Evolutionary conservation across 202 grass and related monocot genomes (phyloP), one percentile per base, ranked within the genome.

Genomic region (Hordeum pubiflorum): DNA sequence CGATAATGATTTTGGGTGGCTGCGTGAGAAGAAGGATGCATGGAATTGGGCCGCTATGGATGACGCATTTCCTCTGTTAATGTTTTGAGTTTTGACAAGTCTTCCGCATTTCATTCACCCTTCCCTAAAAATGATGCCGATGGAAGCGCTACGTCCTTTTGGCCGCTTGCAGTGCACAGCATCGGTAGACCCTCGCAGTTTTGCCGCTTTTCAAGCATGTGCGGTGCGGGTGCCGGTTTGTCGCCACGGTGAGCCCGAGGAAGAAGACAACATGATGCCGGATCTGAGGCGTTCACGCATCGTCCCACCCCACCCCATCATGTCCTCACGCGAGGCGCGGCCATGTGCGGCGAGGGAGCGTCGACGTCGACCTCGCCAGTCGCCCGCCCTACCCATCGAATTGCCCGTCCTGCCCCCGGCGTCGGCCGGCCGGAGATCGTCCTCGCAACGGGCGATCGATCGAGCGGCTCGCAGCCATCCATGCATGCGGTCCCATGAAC

Each of bases 181-280:
- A 55, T 12, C 12, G 31, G 63, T 39, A 57, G 44, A 9, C 33
- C 78, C 79, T 59, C 12, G 65, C 65, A 41, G 39, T 71, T 67
- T 46, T 9, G 21, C 40, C 15, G 6, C 20, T 48, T 81, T 39
- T 59, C 17, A 5, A 64, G 64, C 81, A 70, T 70, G 81, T 56
- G 86, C 76, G 20, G 2, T 37, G 34, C 43, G 9, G 38, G 75
- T 64, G 62, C 67, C 58, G 15, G 58, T 58, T 75, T 83, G 80
- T 83, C 75, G 75, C 29, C 56, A 10, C 24, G 58, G 58, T 29
- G 40, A 65, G 76, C 40, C 41, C 46, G 32, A 52, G 78, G 7
- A 33, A 65, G 50, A 82, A 73, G 2, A 56, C 68, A 82, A 46
- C 11, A 82, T 73, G 56, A 82, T 75, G 58, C 70, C 54, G 43